Conservation (phyloP, 2,329 filamentous ascomycete genomes). For the Penicillium sp. region DNA sequence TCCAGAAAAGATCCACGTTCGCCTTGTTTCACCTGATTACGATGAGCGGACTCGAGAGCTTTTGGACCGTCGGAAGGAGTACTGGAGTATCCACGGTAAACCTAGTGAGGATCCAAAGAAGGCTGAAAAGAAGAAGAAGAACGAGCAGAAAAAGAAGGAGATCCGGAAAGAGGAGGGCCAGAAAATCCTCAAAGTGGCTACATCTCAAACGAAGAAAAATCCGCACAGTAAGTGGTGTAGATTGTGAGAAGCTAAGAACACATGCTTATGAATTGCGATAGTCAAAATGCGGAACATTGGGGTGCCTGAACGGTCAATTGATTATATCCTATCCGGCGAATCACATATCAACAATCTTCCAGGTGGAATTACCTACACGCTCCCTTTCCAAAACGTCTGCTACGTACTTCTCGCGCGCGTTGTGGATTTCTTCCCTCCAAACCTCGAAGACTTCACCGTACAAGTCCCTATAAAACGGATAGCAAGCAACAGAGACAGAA, state of each 20-base stretch:
- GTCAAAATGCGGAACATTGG: slow-evolving; percentile 50
- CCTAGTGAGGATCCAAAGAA: slow-evolving; percentile 41
- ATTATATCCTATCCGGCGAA: slow-evolving; percentile 51
- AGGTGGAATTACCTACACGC: slow-evolving; percentile 41
- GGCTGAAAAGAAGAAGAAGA: slow-evolving; percentile 27
- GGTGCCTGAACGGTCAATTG: slow-evolving; percentile 39
- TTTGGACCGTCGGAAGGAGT: slow-evolving; percentile 62
- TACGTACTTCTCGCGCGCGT: slow-evolving; percentile 72
- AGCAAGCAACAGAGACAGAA: slow-evolving; percentile 31
- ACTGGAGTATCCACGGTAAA: slow-evolving; percentile 53
- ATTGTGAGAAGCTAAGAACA: not conserved
- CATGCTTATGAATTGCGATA: slow-evolving; percentile 20
- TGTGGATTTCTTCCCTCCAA: slow-evolving; percentile 72
- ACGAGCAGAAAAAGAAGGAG: slow-evolving; percentile 32
- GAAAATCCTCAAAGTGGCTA: slow-evolving; percentile 17
- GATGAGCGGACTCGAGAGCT: slow-evolving; percentile 55
- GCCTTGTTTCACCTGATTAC: slow-evolving; percentile 49
- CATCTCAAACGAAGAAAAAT: slow-evolving; percentile 38
- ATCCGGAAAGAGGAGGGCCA: slow-evolving; percentile 32
- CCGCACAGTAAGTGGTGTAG: slow-evolving; percentile 37
- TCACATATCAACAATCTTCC: slow-evolving; percentile 48
- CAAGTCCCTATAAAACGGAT: slow-evolving; percentile 50
- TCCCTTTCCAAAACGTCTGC: slow-evolving; percentile 73
- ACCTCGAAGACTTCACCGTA: slow-evolving; percentile 68
- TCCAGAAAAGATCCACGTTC: slow-evolving; percentile 58